Conservation (phyloP, 2,329 filamentous ascomycete species). For the Cladophialophora carrionii region DNA sequence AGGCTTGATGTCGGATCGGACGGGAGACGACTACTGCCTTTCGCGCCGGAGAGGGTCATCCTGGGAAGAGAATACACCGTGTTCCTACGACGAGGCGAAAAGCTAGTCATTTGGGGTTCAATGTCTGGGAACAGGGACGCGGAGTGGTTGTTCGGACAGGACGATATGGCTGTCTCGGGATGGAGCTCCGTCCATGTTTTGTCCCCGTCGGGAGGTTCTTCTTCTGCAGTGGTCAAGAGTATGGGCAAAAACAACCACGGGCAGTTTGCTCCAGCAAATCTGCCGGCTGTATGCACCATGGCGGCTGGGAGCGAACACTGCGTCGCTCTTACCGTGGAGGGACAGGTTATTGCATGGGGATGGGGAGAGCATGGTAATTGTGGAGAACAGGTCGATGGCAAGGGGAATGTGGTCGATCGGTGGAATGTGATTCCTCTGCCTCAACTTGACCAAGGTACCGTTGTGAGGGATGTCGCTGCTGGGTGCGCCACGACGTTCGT, state of each 20-base stretch:
- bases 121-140: conserved; percentile 11
- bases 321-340: conserved; percentile 68
- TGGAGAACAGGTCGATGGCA: conserved; percentile 65
- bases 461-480: conserved; percentile 69
- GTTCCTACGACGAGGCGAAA: conserved; percentile 56
- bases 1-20: conserved; percentile 58
- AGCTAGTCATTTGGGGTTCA: conserved; percentile 25
- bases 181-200: conserved; percentile 46
- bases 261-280: conserved; percentile 67
- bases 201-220: conserved; percentile 63
- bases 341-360: conserved; percentile 80
- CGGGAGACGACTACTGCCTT: conserved; percentile 48
- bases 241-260: conserved; percentile 89
- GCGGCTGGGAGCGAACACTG: conserved; percentile 88
- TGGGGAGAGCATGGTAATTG: conserved; percentile 99
- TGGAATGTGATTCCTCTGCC: conserved; percentile 59
- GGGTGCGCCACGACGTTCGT: conserved; percentile 92
- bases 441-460: conserved; percentile 52
- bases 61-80: conserved; percentile 88
- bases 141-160: background rate
- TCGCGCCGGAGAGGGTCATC: conserved; percentile 67
- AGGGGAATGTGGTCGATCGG: conserved; percentile 68
- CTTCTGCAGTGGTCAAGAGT: conserved; percentile 49
- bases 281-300: conserved; percentile 66
- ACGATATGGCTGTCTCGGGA: conserved; percentile 18